phyloP scores from a whole-genome alignment of 2,329 filamentous ascomycete species.

The Penicillium sp. region DNA sequence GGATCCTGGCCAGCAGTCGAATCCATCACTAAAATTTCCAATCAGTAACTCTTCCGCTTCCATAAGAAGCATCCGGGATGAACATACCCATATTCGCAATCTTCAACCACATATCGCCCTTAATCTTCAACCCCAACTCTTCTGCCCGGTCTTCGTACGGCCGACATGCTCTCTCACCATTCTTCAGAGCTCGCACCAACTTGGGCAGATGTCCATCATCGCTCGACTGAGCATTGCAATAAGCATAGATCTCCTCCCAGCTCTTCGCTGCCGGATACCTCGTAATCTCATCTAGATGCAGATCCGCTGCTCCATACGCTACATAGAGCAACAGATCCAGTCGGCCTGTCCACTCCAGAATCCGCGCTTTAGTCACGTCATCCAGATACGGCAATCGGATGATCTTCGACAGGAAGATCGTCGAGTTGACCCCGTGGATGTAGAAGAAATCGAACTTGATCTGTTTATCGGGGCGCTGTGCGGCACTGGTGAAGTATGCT shows the following conservation, averaged over 20 bases:
- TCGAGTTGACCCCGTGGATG: conserved; percentile 68
- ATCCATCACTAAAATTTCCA: too few relatives aligned
- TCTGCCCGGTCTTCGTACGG: conserved; percentile 26
- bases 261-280: conserved; percentile 49
- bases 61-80: too few relatives aligned
- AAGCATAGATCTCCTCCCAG: conserved; percentile 41
- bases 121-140: conserved; percentile 27
- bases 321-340: conserved; percentile 66
- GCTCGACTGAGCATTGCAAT: conserved; percentile 36
- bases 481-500: conserved; percentile 52
- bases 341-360: conserved; percentile 75
- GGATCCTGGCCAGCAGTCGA: too few relatives aligned
- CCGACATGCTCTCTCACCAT: conserved; percentile 50
- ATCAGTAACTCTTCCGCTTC: too few relatives aligned
- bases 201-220: conserved; percentile 83
- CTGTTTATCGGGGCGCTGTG: conserved; percentile 55
- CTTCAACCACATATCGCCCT: conserved; percentile 39
- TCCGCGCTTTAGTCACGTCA: conserved; percentile 55
- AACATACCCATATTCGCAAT: conserved; percentile 39
- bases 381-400: conserved; percentile 53
- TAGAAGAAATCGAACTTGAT: conserved; percentile 75
- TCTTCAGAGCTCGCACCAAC: conserved; percentile 58
- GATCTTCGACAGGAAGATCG: conserved; percentile 62
- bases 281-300: conserved; percentile 52
- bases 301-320: conserved; percentile 54